Evolutionary conservation across 2,329 filamentous ascomycete genomes (phyloP).

Genomic region (Verticillium isaacii): DNA sequence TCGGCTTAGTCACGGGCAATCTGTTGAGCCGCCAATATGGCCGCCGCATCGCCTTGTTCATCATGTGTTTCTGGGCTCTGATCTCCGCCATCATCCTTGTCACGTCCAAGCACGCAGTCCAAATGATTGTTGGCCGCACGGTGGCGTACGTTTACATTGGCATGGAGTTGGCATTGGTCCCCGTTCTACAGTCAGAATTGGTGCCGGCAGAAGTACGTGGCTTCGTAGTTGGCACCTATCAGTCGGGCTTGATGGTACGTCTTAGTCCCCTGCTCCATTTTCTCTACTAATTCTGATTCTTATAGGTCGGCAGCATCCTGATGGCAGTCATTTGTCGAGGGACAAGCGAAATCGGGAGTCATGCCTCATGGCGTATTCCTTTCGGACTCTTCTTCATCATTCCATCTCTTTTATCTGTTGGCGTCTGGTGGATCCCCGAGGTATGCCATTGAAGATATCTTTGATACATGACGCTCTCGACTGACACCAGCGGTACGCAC

Average conservation of each 20-base stretch:
- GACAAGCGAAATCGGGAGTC: constrained; percentile 19
- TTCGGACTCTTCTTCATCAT: constrained; percentile 27
- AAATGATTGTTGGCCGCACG: constrained; percentile 28
- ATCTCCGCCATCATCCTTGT: constrained; percentile 24
- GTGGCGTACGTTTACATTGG: constrained; percentile 33
- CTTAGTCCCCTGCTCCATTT: not conserved
- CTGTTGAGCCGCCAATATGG: constrained; percentile 22
- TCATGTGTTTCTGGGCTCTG: constrained; percentile 29
- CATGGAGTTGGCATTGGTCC: constrained; percentile 32
- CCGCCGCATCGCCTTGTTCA: constrained; percentile 27
- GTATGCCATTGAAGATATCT: not conserved
- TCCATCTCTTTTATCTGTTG: constrained; percentile 18
- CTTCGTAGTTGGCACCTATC: constrained; percentile 28
- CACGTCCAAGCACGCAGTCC: constrained; percentile 20
- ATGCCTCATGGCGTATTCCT: constrained; percentile 26
- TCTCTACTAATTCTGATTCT: not conserved
- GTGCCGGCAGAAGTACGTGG: constrained; percentile 23
- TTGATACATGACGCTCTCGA: not conserved
- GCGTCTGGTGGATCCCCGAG: constrained; percentile 21
- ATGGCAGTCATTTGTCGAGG: constrained; percentile 21
- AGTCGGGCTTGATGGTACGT: constrained; percentile 22
- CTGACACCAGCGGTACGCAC: not conserved
- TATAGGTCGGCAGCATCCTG: constrained; percentile 11
- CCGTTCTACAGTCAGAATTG: constrained; percentile 28
- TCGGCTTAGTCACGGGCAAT: constrained; percentile 22